Base-by-base conservation (phyloP, 2,329 filamentous ascomycete species). In the Venturia carpophila region DNA sequence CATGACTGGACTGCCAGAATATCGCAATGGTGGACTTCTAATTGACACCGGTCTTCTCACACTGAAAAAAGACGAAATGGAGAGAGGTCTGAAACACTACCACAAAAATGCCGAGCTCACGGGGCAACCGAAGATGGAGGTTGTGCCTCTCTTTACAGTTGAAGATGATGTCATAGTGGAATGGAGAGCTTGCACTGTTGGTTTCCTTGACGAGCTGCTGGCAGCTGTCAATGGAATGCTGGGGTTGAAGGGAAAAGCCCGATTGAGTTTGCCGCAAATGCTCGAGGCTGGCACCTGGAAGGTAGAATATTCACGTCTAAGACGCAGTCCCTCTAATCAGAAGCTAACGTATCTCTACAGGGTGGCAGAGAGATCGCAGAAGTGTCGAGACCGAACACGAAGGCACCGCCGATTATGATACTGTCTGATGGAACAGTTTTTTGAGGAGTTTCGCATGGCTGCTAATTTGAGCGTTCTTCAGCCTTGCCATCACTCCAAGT, bases 251-350 rank as follows among this genome's bases (percentile, higher is more conserved):
- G 91, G 89, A 3, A 79, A 84, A 45, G 86, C 93, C 69, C 81
- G 82, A 70, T 78, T 99, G 74, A 90, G 81, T 49, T 77, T 97
- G 69, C 87, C 92, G 6, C 94, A 99, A 75, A 86, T 99, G 79
- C 82, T 99, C 21, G 94, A 97, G 76, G 94, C 93, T 17, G 94
- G 94, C 63, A 96, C 91, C 73, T 99, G 94, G 93, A 97, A 97
- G 89, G 92, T 94, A 76, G 78, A 84, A 71, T 10, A 39, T 55
- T 34, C 42, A 62, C 60, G 41, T 49, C 13, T 11, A 47, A 62
- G 49, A 65, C 63, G 64, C 24, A 63, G 41, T 61, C 68, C 68
- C 70, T 66, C 62, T 64, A 19, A 66, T 41, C 30, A 56, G 30
- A 58, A 42, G 49, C 63, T 73, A 72, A 72, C 73, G 68, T 63